Conservation (phyloP, 306 rosid genomes). For the Ormosia semicastrata region DNA sequence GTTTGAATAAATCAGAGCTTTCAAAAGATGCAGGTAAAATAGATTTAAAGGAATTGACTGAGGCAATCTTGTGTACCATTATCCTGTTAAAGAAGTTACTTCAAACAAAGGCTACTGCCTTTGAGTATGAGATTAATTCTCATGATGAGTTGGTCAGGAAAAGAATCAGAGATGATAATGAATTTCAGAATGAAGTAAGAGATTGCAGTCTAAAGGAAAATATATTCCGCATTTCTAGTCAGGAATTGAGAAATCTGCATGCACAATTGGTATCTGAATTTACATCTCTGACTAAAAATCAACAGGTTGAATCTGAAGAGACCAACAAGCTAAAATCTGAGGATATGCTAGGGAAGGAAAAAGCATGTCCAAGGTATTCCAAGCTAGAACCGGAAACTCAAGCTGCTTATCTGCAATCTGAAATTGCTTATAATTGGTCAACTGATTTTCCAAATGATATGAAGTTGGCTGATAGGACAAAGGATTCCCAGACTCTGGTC, state of each 20-base stretch:
- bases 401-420: not conserved
- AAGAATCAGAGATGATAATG: not conserved
- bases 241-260: constrained; percentile 16
- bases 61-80: constrained; percentile 20
- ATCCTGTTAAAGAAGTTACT: constrained; percentile 26
- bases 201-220: not conserved
- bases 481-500: not conserved
- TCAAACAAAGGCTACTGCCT: constrained; percentile 16
- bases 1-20: constrained; percentile 19
- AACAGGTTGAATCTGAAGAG: constrained; percentile 4
- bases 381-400: not conserved
- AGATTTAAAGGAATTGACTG: constrained; percentile 29
- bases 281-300: not conserved
- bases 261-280: not conserved
- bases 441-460: not conserved
- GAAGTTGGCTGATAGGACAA: not conserved
- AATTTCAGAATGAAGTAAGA: not conserved
- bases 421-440: not conserved
- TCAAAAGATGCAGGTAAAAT: constrained; percentile 12
- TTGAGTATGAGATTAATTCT: constrained; percentile 8
- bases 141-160: constrained; percentile 2
- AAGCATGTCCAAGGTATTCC: not conserved
- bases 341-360: not conserved
- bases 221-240: constrained; percentile 1
- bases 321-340: not conserved